These are phyloP conservation scores for Baorangia bicolor DNA, from an alignment of 768 basidiomycete genomes.

Conservation along the genomic window DNA sequence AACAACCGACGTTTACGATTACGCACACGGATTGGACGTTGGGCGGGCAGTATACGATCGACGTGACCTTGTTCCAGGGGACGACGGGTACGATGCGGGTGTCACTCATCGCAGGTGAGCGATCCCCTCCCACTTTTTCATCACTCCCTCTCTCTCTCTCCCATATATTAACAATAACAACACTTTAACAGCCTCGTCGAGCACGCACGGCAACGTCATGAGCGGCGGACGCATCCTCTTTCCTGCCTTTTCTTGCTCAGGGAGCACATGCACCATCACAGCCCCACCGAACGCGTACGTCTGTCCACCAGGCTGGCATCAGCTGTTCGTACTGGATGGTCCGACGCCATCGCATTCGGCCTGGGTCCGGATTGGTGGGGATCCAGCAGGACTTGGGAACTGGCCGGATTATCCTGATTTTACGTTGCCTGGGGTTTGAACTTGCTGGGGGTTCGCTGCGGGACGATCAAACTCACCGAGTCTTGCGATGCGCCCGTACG, in stretches of 20 bases:
- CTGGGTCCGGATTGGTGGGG: slow-evolving; percentile 80
- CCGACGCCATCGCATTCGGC: slow-evolving; percentile 73
- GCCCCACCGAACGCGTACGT: slow-evolving; percentile 70
- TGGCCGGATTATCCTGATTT: slow-evolving; percentile 76
- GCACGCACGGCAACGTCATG: slow-evolving; percentile 79
- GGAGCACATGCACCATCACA: slow-evolving; percentile 71
- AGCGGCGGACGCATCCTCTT: slow-evolving; percentile 65
- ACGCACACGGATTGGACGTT: slow-evolving; percentile 62
- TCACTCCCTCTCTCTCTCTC: too few species aligned
- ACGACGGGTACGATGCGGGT: slow-evolving; percentile 49
- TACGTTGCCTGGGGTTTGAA: slow-evolving; percentile 56
- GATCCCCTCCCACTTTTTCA: too few species aligned
- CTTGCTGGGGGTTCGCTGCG: not conserved
- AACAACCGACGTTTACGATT: slow-evolving; percentile 62
- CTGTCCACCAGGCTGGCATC: slow-evolving; percentile 75
- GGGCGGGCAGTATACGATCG: slow-evolving; percentile 52
- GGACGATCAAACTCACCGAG: too few species aligned
- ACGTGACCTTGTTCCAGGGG: slow-evolving; percentile 40
- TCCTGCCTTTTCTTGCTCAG: slow-evolving; percentile 67
- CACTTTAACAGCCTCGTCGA: slow-evolving; percentile 72
- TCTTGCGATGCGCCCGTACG: too few species aligned
- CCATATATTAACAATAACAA: too few species aligned
- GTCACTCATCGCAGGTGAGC: slow-evolving; percentile 64
- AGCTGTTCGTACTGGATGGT: slow-evolving; percentile 74
- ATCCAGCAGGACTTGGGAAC: slow-evolving; percentile 65